Conservation (phyloP, 371 early-diverging fungal species). For the Antonospora locustae region DNA sequence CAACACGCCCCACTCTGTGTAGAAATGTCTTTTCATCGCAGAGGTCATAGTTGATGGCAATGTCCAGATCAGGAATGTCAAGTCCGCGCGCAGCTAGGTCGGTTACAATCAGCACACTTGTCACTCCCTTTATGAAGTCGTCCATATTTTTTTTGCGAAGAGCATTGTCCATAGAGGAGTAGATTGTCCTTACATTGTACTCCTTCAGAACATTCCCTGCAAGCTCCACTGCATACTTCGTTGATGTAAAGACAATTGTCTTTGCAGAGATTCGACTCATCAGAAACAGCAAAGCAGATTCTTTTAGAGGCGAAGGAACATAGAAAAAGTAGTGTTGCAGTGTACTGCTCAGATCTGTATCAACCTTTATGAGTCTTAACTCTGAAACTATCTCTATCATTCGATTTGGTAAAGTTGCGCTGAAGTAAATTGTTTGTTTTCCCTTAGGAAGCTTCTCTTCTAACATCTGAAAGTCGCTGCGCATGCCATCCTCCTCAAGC, state of each 20-base stretch:
- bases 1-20: slow-evolving; percentile 91
- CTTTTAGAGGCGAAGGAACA: slow-evolving; percentile 35
- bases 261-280: slow-evolving; percentile 14
- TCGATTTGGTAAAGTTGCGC: slow-evolving; percentile 51
- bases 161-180: slow-evolving; percentile 47
- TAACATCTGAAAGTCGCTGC: slow-evolving; percentile 31
- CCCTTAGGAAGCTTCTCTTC: slow-evolving; percentile 21
- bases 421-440: slow-evolving; percentile 49
- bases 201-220: slow-evolving; percentile 22
- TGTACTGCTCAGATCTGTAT: slow-evolving; percentile 33
- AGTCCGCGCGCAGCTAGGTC: slow-evolving; percentile 97
- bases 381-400: slow-evolving; percentile 22
- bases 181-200: slow-evolving; percentile 52
- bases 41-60: slow-evolving; percentile 90
- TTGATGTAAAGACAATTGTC: slow-evolving; percentile 42
- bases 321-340: slow-evolving; percentile 39
- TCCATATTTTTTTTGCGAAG: slow-evolving; percentile 38
- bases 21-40: slow-evolving; percentile 79
- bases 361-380: slow-evolving; percentile 32
- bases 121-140: slow-evolving; percentile 56
- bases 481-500: slow-evolving; percentile 49
- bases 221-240: slow-evolving; percentile 35
- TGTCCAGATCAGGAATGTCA: slow-evolving; percentile 83
- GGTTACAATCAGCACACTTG: slow-evolving; percentile 76
- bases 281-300: slow-evolving; percentile 25